Evolutionary conservation across 2,329 filamentous ascomycete genomes (phyloP).

Genomic region (Fusarium equiseti): DNA sequence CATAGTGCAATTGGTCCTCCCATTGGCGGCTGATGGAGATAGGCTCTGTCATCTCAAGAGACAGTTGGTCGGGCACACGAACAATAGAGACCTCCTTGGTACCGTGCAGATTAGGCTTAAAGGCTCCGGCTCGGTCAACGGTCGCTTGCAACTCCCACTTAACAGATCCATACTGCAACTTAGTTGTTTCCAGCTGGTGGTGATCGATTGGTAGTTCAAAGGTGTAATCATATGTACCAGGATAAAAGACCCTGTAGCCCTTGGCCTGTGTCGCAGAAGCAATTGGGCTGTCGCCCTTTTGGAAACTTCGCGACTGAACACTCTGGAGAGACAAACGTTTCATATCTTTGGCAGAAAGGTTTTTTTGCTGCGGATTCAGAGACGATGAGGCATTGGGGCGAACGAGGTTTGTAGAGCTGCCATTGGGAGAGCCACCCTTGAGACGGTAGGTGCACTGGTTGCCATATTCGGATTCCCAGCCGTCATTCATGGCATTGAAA

Average conservation of each 20-base stretch:
- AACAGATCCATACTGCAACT: conserved; percentile 86
- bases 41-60: conserved; percentile 89
- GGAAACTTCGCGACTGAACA: conserved; percentile 87
- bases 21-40: conserved; percentile 94
- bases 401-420: conserved; percentile 51
- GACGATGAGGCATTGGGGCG: conserved; percentile 38
- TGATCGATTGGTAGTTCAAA: conserved; percentile 93
- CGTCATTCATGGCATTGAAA: conserved; percentile 81
- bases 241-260: conserved; percentile 87
- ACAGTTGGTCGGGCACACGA: conserved; percentile 86
- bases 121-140: conserved; percentile 87
- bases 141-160: conserved; percentile 89
- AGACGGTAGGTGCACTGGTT: conserved; percentile 70
- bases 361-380: conserved; percentile 44
- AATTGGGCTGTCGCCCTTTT: conserved; percentile 78
- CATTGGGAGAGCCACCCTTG: conserved; percentile 54
- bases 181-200: conserved; percentile 88
- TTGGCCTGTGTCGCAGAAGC: conserved; percentile 71
- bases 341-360: conserved; percentile 60
- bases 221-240: conserved; percentile 74
- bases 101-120: conserved; percentile 88
- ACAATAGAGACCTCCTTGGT: conserved; percentile 86
- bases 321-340: conserved; percentile 82
- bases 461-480: conserved; percentile 72
- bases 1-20: conserved; percentile 96